Base-by-base conservation (phyloP, 2,329 filamentous ascomycete genomes). In the Sporothrix sp. region DNA sequence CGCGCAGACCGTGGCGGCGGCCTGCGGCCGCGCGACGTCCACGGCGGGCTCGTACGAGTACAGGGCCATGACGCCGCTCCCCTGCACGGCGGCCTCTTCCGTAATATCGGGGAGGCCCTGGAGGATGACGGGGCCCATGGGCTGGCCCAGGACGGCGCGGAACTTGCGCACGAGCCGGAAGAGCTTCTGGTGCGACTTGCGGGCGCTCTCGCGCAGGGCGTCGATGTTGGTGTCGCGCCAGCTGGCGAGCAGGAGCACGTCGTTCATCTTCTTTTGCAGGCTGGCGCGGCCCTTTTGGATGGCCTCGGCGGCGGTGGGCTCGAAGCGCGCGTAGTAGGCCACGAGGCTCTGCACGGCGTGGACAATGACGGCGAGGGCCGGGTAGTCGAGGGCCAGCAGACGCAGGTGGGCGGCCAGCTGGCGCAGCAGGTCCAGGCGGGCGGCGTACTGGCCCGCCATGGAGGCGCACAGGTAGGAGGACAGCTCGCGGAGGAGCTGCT, bases 181-280 rank as follows among this genome's bases (percentile, higher is more conserved):
- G 2, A 98, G 76, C 66, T 95, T 96, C 60, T 85, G 81, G 62
- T 98, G 93, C 18, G 90, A 96, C 54, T 84, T 84, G 59, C 85
- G 84, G 1, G 93, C 89, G 65, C 91, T 97, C 62, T 96, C 89
- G 57, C 84, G 80, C 14, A 98, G 71, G 1, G 88, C 87, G 43
- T 84, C 84, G 55, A 98, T 94, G 61, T 97, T 98, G 20, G 87
- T 95, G 59, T 98, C 93, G 65, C 95, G 96, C 94, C 94, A 98
- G 65, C 89, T 96, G 7, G 90, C 89, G 59, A 98, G 72, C 48
- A 95, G 80, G 14, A 98, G 77, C n/a, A 96, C 82, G 58, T 97
- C 87, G 63, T 85, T 91, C 76, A 97, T 87, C 52, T 88, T 82
- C 66, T 89, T 95, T 64, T 97, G 91, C n/a, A 97, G 74, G 0